Evolutionary conservation across 2,329 filamentous ascomycete genomes (phyloP), one percentile per base, ranked within the genome.

Genomic region (Exophiala sideris): DNA sequence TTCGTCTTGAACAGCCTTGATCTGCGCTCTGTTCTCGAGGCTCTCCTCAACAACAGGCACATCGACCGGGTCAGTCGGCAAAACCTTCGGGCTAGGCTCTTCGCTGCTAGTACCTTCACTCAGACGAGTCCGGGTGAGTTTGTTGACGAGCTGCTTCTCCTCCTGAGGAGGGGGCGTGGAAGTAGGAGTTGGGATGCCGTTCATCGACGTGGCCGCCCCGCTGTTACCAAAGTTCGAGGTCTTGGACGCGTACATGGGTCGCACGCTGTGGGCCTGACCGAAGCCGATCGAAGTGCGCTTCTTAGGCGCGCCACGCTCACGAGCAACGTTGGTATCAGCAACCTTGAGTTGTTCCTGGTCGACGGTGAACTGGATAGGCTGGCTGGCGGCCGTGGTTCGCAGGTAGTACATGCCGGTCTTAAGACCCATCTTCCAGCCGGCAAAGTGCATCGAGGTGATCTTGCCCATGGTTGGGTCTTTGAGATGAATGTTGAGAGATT

Each of bases 401-500:
- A 99, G 86, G 76, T 99, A 99, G 85, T 99, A 99, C 94, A 99
- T 97, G 79, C 94, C 94, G 34, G 94, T 99, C 87, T 99, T 99
- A 65, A 99, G 84, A 68, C 94, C 94, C 63, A 97, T 86, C 82
- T 97, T 99, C 94, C 94, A 99, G 66, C 94, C 94, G 45, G 94
- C 84, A 70, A 99, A 99, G 79, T 99, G 94, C 94, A 99, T 99
- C 73, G 88, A 94, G 56, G 94, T 99, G 73, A 99, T 96, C 83
- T 99, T 99, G 76, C 94, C 94, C 92, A 99, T 97, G 48, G 91
- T 96, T 39, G 94, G 94, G 68, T 97, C 92, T 75, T 95, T 95
- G 87, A 99, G 91, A 80, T 99, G 94, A 65, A 99, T 97, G 81
- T 99, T 99, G 66, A 99, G 85, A 10, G 92, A 97, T 75, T 99